phyloP scores from a whole-genome alignment of 2,329 filamentous ascomycete species.

The Cladosporium sp. region DNA sequence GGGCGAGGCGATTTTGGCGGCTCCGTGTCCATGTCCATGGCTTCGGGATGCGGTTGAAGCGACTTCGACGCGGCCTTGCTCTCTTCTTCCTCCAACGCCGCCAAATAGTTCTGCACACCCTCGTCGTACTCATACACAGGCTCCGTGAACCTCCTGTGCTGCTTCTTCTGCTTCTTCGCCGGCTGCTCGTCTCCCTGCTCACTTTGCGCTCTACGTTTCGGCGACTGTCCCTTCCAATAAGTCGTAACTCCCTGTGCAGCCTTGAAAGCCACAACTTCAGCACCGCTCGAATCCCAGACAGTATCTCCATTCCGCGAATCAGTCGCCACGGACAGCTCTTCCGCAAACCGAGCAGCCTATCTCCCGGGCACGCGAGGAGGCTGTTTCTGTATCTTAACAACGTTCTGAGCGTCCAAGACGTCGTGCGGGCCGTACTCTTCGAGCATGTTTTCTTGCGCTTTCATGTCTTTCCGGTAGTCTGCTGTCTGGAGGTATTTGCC shows the following conservation, averaged over 20 bases:
- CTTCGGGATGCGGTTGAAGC: background rate
- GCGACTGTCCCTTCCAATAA: background rate
- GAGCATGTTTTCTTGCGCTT: background rate
- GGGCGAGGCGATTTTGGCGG: background rate
- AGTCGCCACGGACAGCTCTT: background rate
- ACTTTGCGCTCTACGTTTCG: background rate
- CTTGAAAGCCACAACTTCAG: background rate
- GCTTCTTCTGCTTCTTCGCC: slow-evolving; percentile 24
- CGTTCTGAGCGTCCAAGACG: background rate
- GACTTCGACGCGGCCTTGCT: background rate
- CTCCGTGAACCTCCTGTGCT: slow-evolving; percentile 13
- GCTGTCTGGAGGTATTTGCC: background rate
- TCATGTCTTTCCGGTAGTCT: background rate
- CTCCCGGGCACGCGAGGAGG: background rate
- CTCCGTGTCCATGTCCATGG: background rate
- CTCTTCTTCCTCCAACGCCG: background rate
- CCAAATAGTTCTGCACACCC: background rate
- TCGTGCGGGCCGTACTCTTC: background rate
- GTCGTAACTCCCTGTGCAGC: background rate
- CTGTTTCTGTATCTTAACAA: background rate
- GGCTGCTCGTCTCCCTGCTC: background rate
- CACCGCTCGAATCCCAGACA: background rate
- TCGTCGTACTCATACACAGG: background rate
- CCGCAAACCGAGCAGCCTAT: background rate
- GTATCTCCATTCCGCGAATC: background rate